Conservation (phyloP, 2,329 filamentous ascomycete species). For the Fusarium sp. region DNA sequence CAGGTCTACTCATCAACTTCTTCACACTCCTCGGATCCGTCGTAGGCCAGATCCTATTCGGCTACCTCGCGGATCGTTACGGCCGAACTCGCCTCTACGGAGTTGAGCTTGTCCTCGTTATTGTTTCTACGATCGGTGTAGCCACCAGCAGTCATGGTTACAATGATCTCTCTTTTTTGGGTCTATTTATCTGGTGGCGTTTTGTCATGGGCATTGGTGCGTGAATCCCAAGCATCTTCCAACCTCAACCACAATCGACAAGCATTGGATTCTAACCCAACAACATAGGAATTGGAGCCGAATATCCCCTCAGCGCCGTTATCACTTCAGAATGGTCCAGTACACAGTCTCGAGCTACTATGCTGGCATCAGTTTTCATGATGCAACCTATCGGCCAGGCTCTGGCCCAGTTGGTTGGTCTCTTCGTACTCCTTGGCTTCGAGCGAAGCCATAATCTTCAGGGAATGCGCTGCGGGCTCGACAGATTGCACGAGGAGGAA, state of each 20-base stretch:
- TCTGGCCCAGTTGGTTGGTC: conserved; percentile 73
- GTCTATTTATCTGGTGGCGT: conserved; percentile 68
- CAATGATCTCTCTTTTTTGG: conserved; percentile 65
- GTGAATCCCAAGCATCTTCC: conserved; percentile 25
- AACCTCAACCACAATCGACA: conserved; percentile 10
- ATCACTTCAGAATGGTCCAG: conserved; percentile 77
- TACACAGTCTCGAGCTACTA: conserved; percentile 75
- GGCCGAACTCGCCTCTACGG: conserved; percentile 70
- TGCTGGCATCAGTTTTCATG: conserved; percentile 78
- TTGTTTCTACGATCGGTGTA: conserved; percentile 70
- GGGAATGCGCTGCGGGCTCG: conserved; percentile 64
- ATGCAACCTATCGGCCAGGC: conserved; percentile 80
- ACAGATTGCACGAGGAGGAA: conserved; percentile 61
- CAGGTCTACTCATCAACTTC: conserved; percentile 66
- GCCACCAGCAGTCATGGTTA: conserved; percentile 68
- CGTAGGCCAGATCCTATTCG: conserved; percentile 67
- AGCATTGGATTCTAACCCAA: conserved; percentile 26
- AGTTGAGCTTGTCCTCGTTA: conserved; percentile 70
- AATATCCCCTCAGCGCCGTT: conserved; percentile 77
- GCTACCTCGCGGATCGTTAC: conserved; percentile 68
- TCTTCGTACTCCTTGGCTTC: conserved; percentile 66
- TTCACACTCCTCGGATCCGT: conserved; percentile 68
- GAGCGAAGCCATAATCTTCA: conserved; percentile 60
- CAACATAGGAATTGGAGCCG: conserved; percentile 71
- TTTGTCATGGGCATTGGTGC: conserved; percentile 69